A percentile compares a stretch with the other conserved stretches of the same genome.
phyloP scores from a whole-genome alignment of 2,329 filamentous ascomycete species.

The Truncatella angustata region DNA sequence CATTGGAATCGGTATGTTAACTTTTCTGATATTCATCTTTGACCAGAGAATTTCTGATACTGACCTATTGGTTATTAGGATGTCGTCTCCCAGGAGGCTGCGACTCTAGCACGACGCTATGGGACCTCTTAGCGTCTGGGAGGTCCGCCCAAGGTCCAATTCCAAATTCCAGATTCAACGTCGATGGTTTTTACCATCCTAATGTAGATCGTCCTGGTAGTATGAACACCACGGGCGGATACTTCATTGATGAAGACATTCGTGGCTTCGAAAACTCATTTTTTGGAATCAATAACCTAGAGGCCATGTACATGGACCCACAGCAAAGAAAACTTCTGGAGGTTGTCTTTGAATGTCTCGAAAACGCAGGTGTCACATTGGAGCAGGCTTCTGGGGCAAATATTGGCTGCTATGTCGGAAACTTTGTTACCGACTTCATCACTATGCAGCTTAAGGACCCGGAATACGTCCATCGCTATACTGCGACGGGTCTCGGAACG shows the following conservation, averaged over 20 bases:
- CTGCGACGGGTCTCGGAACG: neutral
- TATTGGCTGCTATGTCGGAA: constrained; percentile 15
- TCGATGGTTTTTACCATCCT: constrained; percentile 33
- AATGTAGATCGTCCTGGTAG: constrained; percentile 31
- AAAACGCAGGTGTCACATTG: constrained; percentile 23
- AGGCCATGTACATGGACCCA: constrained; percentile 22
- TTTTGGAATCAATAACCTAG: constrained; percentile 17
- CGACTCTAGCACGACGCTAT: constrained; percentile 31
- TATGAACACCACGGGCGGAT: too few relatives aligned
- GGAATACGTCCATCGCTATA: neutral
- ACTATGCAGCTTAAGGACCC: neutral
- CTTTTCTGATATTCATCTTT: too few relatives aligned
- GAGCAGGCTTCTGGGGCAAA: constrained; percentile 14
- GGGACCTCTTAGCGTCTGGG: constrained; percentile 33
- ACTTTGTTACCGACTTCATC: neutral
- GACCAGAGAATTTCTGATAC: too few relatives aligned
- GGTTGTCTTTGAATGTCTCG: constrained; percentile 26
- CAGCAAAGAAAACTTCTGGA: constrained; percentile 27
- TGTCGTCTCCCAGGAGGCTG: constrained; percentile 40
- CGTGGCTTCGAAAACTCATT: constrained; percentile 33
- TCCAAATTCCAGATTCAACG: constrained; percentile 32
- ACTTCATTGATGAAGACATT: constrained; percentile 33
- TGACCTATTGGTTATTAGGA: too few relatives aligned
- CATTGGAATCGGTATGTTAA: too few relatives aligned
- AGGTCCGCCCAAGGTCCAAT: constrained; percentile 28